Conservation (phyloP, 2,329 filamentous ascomycete genomes). For the Metarhizium robertsii region DNA sequence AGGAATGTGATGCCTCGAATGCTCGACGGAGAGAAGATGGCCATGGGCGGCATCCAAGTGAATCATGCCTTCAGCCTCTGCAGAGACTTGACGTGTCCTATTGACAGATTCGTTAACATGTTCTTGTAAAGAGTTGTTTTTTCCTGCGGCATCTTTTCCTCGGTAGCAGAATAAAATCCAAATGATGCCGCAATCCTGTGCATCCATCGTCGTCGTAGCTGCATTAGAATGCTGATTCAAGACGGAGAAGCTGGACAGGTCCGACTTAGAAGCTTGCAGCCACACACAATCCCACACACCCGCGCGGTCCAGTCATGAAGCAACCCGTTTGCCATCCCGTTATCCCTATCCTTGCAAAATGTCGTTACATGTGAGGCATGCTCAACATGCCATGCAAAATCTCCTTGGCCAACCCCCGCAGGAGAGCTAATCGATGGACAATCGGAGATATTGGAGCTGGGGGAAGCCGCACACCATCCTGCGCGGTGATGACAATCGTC, state of each 20-base stretch:
- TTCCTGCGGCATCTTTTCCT: background rate
- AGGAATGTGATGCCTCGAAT: background rate
- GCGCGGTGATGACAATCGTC: background rate
- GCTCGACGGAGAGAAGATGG: background rate
- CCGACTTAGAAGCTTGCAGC: background rate
- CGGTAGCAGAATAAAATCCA: background rate
- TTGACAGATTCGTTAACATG: background rate
- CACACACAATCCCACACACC: background rate
- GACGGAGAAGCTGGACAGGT: background rate
- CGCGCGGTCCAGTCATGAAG: background rate
- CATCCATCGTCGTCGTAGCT: background rate
- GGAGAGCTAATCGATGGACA: background rate
- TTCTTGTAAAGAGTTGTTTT: background rate
- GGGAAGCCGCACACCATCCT: background rate
- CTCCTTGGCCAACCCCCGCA: background rate
- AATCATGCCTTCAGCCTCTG: background rate
- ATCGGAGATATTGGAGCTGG: background rate
- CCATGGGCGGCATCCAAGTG: background rate
- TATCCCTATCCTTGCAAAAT: background rate
- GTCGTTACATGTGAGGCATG: background rate
- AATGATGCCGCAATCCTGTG: background rate
- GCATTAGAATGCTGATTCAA: background rate
- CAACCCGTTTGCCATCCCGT: background rate
- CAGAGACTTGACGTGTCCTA: background rate
- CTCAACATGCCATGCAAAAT: background rate